Conservation (phyloP, 345 rosid genomes). For the Fremontodendron californicum region DNA sequence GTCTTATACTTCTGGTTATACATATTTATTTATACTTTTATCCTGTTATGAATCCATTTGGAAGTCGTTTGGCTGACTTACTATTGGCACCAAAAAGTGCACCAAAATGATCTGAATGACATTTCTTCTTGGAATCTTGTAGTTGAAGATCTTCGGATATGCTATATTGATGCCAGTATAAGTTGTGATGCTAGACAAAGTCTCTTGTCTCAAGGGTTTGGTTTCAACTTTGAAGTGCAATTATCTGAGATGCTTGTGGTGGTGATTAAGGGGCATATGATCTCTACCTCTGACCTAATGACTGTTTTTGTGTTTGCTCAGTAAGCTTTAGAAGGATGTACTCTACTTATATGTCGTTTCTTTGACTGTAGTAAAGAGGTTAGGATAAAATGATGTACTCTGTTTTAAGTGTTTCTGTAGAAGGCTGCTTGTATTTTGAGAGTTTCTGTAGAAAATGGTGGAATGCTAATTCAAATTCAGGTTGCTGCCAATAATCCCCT, state of each 20-base stretch:
- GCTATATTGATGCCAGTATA: conserved; percentile 78
- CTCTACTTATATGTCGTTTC: background rate
- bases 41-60: too few species aligned
- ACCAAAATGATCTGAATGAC: background rate
- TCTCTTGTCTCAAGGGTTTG: too few species aligned
- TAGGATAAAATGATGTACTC: background rate
- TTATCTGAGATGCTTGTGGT: conserved; percentile 55
- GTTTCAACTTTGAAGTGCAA: conserved; percentile 52
- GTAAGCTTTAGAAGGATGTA: background rate
- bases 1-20: too few species aligned
- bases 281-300: background rate
- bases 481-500: background rate
- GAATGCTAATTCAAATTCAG: background rate
- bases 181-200: too few species aligned
- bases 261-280: conserved; percentile 37
- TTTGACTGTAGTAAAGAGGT: background rate
- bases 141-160: conserved; percentile 83
- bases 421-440: background rate
- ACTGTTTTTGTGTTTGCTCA: background rate
- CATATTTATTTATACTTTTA: too few species aligned
- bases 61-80: too few species aligned
- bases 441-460: background rate
- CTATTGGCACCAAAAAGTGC: too few species aligned
- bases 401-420: background rate
- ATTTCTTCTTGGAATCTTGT: conserved; percentile 19